Evolutionary conservation across 305 asterid genomes (phyloP).

Genomic region (Ilex paraguariensis): DNA sequence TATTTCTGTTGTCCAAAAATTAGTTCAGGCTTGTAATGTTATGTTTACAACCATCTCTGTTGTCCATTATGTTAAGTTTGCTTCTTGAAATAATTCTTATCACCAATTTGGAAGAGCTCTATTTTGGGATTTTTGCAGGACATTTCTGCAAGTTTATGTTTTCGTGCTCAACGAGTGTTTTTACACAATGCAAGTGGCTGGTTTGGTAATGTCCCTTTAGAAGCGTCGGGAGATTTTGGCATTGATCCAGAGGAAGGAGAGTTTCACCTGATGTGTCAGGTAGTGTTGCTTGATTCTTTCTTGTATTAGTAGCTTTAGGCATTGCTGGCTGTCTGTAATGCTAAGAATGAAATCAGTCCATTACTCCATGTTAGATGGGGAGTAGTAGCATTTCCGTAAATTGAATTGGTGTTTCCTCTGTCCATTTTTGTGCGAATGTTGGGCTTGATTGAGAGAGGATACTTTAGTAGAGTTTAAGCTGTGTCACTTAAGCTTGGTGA

Average conservation of each 20-base stretch:
- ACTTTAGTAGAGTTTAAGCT: no score
- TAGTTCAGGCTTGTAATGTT: neutral
- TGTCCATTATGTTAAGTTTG: neutral
- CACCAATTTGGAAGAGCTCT: neutral
- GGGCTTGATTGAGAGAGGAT: no score
- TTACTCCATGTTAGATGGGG: no score
- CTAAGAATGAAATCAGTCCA: no score
- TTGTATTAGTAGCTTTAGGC: neutral
- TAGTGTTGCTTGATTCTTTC: slow-evolving; percentile 17
- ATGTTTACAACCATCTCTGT: neutral
- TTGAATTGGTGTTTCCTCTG: no score
- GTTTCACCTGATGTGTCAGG: slow-evolving; percentile 99
- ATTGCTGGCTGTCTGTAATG: no score
- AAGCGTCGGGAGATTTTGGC: slow-evolving; percentile 99
- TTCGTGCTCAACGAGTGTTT: slow-evolving; percentile 95
- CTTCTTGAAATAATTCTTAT: neutral
- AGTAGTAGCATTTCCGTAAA: no score
- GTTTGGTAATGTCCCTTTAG: slow-evolving; percentile 96
- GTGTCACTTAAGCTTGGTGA: no score
- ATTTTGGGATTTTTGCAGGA: slow-evolving; percentile 46
- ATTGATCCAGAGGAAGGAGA: slow-evolving; percentile 98
- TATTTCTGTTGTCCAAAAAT: neutral
- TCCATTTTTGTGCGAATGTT: no score
- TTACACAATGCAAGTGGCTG: slow-evolving; percentile 97
- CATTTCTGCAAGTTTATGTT: slow-evolving; percentile 80